Conservation (phyloP, 345 rosid genomes). For the Fremontodendron californicum region DNA sequence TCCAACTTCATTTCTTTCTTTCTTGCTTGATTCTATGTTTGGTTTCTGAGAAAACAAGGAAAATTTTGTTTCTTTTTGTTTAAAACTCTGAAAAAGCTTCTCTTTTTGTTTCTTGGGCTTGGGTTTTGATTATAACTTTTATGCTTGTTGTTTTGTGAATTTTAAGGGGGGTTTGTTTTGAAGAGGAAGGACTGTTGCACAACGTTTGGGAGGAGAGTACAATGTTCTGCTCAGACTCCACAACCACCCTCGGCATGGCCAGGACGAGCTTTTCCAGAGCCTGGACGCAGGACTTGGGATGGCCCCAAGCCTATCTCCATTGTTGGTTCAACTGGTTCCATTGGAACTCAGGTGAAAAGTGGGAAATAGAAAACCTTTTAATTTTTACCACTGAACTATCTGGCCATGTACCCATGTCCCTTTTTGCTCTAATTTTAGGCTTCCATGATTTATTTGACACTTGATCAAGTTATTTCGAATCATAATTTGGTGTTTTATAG, state of each 20-base stretch:
- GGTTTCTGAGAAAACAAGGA: background rate
- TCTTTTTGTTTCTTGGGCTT: background rate
- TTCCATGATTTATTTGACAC: background rate
- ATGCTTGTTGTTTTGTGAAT: conserved; percentile 13
- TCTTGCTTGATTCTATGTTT: background rate
- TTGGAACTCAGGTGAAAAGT: conserved; percentile 83
- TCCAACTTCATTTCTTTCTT: background rate
- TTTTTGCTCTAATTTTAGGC: background rate
- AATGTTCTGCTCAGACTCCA: conserved; percentile 54
- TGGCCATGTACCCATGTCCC: background rate
- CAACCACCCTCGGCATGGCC: conserved; percentile 93
- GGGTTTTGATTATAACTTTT: background rate
- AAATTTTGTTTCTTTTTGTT: background rate
- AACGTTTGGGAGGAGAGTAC: conserved; percentile 43
- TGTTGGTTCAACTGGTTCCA: conserved; percentile 96
- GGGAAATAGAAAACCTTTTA: background rate
- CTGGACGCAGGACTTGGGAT: conserved; percentile 66
- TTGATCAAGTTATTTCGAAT: background rate
- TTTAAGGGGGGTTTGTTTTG: conserved; percentile 50
- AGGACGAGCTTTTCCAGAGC: conserved; percentile 72
- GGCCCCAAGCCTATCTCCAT: conserved; percentile 92
- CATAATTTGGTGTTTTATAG: conserved; percentile 35
- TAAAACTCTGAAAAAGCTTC: background rate
- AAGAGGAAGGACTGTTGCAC: conserved; percentile 50
- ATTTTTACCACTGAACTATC: background rate